phyloP scores from a whole-genome alignment of 1,284 basidiomycete genomes.

The Hypsizygus ulmarius region DNA sequence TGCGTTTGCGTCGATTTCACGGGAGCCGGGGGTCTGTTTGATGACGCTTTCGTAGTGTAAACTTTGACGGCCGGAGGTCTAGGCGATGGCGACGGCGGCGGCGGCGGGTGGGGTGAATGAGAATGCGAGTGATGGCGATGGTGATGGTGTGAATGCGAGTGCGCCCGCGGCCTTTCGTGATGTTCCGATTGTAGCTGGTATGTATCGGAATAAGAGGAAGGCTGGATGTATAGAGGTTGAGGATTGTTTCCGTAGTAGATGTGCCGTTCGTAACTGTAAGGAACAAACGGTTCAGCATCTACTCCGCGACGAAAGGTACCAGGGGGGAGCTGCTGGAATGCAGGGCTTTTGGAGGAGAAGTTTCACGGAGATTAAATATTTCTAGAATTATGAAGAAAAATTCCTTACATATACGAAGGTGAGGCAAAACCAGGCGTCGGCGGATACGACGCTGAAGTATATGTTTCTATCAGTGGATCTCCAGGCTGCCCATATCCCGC shows the following conservation, averaged over 20 bases:
- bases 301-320: not conserved
- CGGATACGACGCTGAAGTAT: constrained; percentile 13
- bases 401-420: constrained; percentile 19
- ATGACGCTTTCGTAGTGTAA: not conserved
- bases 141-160: constrained; percentile 16
- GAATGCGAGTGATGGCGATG: constrained; percentile 11
- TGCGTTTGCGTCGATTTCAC: constrained; percentile 3
- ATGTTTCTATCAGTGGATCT: constrained; percentile 2
- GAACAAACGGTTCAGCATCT: not conserved
- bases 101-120: constrained; percentile 7
- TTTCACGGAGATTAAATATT: constrained; percentile 2
- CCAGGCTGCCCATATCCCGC: constrained; percentile 5
- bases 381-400: not conserved
- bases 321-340: constrained; percentile 15
- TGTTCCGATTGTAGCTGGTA: constrained; percentile 1
- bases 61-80: not conserved
- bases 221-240: constrained; percentile 9
- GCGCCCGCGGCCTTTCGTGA: constrained; percentile 9
- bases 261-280: constrained; percentile 16
- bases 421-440: constrained; percentile 11
- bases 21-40: constrained; percentile 9
- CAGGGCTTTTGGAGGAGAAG: constrained; percentile 2
- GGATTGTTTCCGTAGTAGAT: constrained; percentile 14
- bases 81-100: constrained; percentile 4
- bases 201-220: constrained; percentile 4